Base-by-base conservation (phyloP, 805 yeast species). In the Lachancea lanzarotensis region DNA sequence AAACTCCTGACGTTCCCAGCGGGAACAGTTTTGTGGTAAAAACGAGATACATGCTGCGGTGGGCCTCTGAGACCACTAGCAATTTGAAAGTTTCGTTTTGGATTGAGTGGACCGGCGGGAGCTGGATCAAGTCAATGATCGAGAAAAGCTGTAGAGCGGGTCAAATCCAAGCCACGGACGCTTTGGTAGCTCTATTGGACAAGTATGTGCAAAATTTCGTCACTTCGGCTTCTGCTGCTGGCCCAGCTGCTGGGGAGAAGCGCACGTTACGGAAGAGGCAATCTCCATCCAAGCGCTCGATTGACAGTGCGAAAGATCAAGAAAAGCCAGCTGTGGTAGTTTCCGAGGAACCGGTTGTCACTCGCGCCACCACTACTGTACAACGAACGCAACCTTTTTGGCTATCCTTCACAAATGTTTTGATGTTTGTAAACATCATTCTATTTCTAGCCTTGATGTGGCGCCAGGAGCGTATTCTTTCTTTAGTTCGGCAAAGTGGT, bases 1-100 rank as follows among this genome's bases (percentile, higher is more conserved):
- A 68, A 34, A 90, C 98, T 0, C 99, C 98, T 0, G 93, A 88
- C 58, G 98, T 93, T 13, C 98, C 99, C 0, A 84, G 90, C 55
- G 99, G 99, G 3, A 74, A 74, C 35, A 75, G 85, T 0, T 93
- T 93, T 62, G 71, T 75, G 27, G 89, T 89, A 1, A 73, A 79
- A 50, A 86, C 96, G 0, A 72, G 84, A 48, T 84, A 80, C 55
- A 69, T 81, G 37, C 65, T 88, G 45, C 72, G 82, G 2, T 93
- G 98, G 98, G 88, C 73, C 0, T 71, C 69, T 8, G 63, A 71
- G 25, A 85, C 82, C 55, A 61, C 68, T 19, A 82, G 95, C 3
- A 67, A 71, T 39, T 54, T 93, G 33, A 68, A 67, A 36, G 65
- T 84, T n/a, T 75, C 89, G n/a, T 85, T 76, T 61, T 77, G 78